Evolutionary conservation across 768 basidiomycete species (phyloP), one percentile per base, ranked within the genome.

Genomic region (Mycena alexandri): DNA sequence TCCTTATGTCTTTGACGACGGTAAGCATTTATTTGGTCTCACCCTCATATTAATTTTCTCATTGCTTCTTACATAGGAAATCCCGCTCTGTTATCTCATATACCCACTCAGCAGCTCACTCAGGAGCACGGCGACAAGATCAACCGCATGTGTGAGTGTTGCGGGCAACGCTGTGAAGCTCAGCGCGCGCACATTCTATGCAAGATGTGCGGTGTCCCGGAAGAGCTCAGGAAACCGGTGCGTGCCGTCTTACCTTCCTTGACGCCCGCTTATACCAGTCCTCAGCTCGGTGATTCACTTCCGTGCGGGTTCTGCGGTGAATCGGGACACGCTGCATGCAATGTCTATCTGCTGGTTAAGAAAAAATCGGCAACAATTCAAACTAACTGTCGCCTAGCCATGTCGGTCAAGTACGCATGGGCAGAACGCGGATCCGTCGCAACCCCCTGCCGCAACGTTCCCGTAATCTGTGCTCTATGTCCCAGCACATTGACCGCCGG

Each of bases 1-100:
- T 34, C 65, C 65, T 5, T 67, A 67, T 51, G 34, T 42, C 1
- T 67, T 67, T n/a, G 56, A 51, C 16, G 55, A 61, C 43, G 65
- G 65, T 67, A 22, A 12, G 55, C 43, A 5, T 13, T 43, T 8
- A 22, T 3, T 43, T 56, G 25, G n/a, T n/a, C n/a, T n/a, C n/a
- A n/a, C n/a, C n/a, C n/a, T n/a, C n/a, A n/a, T 9, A 25, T 17
- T 24, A 5, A 22, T 19, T 25, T 50, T 10, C 7, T n/a, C 29
- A 14, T n/a, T 10, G 7, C 19, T 36, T 17, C 7, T 47, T 48
- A 3, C 41, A 1, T 24, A 67, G 65, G 53, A 2, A 61, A 42
- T 3, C 29, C 33, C 14, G 65, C 58, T 5, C 59, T 67, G 5
- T 29, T 67, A 25, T 53, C 43, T n/a, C 3, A 17, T 1, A 33